Percentiles rank a stretch among this genome's conserved stretches.
phyloP scores from a whole-genome alignment of 352 stramenopile genomes.

The Globisporangium radiosum region DNA sequence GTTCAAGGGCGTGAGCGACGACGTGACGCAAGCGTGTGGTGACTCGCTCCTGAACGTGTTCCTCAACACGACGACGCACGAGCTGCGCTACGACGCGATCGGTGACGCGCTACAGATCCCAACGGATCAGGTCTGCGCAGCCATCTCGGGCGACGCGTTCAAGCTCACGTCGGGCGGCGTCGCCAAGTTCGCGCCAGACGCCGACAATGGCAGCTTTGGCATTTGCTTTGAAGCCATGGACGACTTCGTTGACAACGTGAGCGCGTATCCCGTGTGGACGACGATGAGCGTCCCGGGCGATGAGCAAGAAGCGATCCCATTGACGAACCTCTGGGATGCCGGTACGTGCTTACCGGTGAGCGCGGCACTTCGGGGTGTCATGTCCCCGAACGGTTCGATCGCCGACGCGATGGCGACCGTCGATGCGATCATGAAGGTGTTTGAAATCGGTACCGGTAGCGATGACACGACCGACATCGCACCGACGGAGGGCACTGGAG shows the following conservation, averaged over 20 bases:
- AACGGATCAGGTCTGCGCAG: constrained; percentile 5
- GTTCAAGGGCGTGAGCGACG: not conserved
- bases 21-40: constrained; percentile 1
- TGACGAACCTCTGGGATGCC: not conserved
- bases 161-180: not conserved
- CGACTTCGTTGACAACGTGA: constrained; percentile 11
- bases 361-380: not conserved
- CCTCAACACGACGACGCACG: not conserved
- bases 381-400: not conserved
- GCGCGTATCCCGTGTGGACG: constrained; percentile 1
- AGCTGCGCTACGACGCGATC: not conserved
- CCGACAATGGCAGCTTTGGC: not conserved
- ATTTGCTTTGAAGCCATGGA: constrained; percentile 7
- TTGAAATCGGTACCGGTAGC: not conserved
- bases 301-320: not conserved
- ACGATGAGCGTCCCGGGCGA: not conserved
- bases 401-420: not conserved
- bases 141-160: constrained; percentile 4
- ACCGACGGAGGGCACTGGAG: constrained; percentile 21
- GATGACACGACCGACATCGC: not conserved
- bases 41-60: constrained; percentile 1
- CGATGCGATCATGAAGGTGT: not conserved
- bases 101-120: constrained; percentile 7
- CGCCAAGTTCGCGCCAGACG: not conserved
- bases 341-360: constrained; percentile 1